These are phyloP conservation scores for Goffeauzyma gilvescens DNA, from an alignment of 768 basidiomycete genomes.

Conservation along the genomic window DNA sequence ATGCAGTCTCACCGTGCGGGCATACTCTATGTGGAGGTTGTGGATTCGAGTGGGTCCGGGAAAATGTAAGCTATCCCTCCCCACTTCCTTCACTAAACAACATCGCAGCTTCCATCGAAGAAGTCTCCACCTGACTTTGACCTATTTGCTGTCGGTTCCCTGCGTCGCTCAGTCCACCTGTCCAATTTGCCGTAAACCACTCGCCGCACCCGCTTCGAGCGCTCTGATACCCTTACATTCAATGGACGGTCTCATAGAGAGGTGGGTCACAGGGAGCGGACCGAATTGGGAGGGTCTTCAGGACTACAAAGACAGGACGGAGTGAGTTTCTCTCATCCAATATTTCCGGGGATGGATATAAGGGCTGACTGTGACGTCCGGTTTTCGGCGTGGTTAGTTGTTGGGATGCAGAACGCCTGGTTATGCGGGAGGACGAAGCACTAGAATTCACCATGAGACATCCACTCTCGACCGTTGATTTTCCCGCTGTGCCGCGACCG, in stretches of 20 bases:
- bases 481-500: too few relatives aligned
- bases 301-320: conserved; percentile 1
- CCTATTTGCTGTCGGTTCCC: not conserved
- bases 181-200: conserved; percentile 2
- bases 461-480: too few relatives aligned
- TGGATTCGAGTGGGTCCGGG: conserved; percentile 1
- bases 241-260: conserved; percentile 2
- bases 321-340: not conserved
- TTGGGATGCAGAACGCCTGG: not conserved
- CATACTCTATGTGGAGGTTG: conserved; percentile 5
- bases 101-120: too few relatives aligned
- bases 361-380: not conserved
- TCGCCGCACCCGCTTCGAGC: not conserved
- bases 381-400: not conserved
- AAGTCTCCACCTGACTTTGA: not conserved
- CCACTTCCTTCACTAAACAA: too few relatives aligned
- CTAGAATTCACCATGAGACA: too few relatives aligned
- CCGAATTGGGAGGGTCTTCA: not conserved
- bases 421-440: conserved; percentile 4
- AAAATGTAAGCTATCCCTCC: not conserved
- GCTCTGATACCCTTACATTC: conserved; percentile 3
- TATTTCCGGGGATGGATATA: not conserved
- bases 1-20: conserved; percentile 5
- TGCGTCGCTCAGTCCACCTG: conserved; percentile 1
- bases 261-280: conserved; percentile 2